Base-by-base conservation (phyloP, 1,284 basidiomycete species). In the Gymnopus androsaceus region DNA sequence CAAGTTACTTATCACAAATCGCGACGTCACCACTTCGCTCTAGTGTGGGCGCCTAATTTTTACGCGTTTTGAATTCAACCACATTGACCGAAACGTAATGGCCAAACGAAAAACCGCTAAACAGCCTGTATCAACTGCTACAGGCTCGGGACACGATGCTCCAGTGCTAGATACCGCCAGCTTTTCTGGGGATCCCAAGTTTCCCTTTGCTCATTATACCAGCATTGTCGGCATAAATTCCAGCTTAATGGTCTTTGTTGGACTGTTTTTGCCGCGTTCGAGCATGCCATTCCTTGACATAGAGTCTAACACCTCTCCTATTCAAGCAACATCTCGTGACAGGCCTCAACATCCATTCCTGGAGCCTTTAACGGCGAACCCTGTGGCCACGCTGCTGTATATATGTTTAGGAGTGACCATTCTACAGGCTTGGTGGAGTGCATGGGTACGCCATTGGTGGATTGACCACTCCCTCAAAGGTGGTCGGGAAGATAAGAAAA, bases 211-310 rank as follows among this genome's bases (percentile, higher is more conserved):
- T n/a, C 67, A 67, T 3, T 92, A 92, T 73, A 81, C 83, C 53
- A 84, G 88, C n/a, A 72, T 85, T 15, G 83, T 91, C n/a, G 83
- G 83, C 30, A 84, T 91, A 27, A 87, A 90, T 66, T 77, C 83
- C 1, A 76, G 81, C 21, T 81, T 93, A 5, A 79, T 92, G 54
- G 67, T 75, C 2, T 90, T 90, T 64, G 78, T 80, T 5, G 81
- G 84, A 5, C 73, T 90, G 49, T 85, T 84, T 64, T 76, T 89
- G 15, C 90, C 87, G 14, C 84, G 83, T 44, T 84, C 83, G 2
- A 75, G 81, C 0, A 70, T 76, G 17, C 69, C n/a, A n/a, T n/a
- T 82, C 50, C 70, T 81, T 61, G 70, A 72, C 3, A 61, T 75
- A 36, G 59, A 58, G 4, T 68, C 70, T 14, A 47, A 60, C 44